Conservation (phyloP, 305 asterid species). For the Fraxinus albicans region DNA sequence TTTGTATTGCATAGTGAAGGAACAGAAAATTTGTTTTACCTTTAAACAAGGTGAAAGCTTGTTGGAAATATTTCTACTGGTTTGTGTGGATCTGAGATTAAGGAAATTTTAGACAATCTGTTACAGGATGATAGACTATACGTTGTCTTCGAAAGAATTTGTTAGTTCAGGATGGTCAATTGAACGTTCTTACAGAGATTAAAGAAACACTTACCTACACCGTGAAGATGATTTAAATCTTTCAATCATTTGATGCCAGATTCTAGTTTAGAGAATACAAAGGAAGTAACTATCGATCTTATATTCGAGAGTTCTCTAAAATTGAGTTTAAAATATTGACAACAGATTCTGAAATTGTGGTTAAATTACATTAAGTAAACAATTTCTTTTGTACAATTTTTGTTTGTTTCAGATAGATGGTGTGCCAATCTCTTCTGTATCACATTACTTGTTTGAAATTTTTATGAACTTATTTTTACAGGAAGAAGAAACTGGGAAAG, state of each 20-base stretch:
- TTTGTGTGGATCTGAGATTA: background rate
- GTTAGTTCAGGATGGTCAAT: background rate
- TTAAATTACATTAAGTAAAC: background rate
- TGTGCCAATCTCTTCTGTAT: background rate
- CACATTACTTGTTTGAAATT: background rate
- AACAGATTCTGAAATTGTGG: background rate
- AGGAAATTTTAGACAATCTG: background rate
- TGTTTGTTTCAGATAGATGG: background rate
- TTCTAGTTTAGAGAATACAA: background rate
- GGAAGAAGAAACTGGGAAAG: constrained; percentile 54
- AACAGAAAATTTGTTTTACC: background rate
- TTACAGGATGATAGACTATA: background rate
- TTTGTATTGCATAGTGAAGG: background rate
- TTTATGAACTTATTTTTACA: constrained; percentile 24
- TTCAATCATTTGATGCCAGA: background rate
- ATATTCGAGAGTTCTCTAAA: background rate
- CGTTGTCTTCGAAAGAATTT: too few relatives aligned
- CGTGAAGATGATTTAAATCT: background rate
- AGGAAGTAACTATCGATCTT: background rate
- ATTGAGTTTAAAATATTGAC: background rate
- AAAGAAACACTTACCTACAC: background rate
- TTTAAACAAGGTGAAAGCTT: background rate
- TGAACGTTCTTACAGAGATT: background rate
- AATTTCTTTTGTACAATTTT: background rate
- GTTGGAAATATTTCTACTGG: background rate